phyloP scores from a whole-genome alignment of 2,329 filamentous ascomycete genomes.

The Venturia aucupariae region DNA sequence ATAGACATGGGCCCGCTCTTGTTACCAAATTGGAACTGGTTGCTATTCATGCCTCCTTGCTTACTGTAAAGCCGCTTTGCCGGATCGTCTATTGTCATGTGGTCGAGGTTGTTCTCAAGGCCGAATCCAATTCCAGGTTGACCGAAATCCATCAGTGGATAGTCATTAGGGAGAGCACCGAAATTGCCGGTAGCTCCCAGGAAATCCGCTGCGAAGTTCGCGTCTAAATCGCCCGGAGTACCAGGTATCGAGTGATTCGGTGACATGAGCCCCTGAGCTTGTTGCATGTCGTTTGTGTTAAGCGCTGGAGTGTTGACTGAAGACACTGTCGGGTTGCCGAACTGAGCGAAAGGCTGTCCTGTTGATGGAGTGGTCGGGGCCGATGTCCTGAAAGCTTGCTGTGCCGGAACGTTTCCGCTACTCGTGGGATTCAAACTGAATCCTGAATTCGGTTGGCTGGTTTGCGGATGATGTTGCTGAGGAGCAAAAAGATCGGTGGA shows the following conservation, averaged over 20 bases:
- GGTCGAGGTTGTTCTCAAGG: constrained; percentile 35
- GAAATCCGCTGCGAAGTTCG: constrained; percentile 47
- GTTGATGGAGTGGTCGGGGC: constrained; percentile 78
- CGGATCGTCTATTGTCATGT: constrained; percentile 71
- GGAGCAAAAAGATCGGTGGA: constrained; percentile 43
- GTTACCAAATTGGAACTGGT: constrained; percentile 64
- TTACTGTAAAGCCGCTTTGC: constrained; percentile 84
- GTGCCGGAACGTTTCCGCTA: constrained; percentile 43
- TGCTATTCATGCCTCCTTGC: constrained; percentile 61
- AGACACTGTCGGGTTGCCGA: constrained; percentile 86
- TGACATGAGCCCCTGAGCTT: constrained; percentile 35
- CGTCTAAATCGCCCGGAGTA: constrained; percentile 65
- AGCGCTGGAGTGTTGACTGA: constrained; percentile 94
- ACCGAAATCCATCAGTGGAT: constrained; percentile 1
- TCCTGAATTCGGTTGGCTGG: constrained; percentile 27
- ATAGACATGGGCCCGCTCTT: constrained; percentile 62
- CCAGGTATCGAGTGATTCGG: constrained; percentile 60
- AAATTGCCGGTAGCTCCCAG: constrained; percentile 13
- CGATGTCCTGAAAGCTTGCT: constrained; percentile 74
- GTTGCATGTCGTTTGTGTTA: constrained; percentile 54
- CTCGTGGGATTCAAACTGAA: constrained; percentile 63
- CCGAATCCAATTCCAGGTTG: constrained; percentile 3
- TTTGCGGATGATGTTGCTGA: constrained; percentile 54
- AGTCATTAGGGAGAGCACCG: neutral
- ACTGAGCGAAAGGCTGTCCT: constrained; percentile 57